Percentiles rank a stretch among this genome's conserved stretches.
phyloP scores from a whole-genome alignment of 768 basidiomycete species.

The Tylopilus vinaceipallidus region DNA sequence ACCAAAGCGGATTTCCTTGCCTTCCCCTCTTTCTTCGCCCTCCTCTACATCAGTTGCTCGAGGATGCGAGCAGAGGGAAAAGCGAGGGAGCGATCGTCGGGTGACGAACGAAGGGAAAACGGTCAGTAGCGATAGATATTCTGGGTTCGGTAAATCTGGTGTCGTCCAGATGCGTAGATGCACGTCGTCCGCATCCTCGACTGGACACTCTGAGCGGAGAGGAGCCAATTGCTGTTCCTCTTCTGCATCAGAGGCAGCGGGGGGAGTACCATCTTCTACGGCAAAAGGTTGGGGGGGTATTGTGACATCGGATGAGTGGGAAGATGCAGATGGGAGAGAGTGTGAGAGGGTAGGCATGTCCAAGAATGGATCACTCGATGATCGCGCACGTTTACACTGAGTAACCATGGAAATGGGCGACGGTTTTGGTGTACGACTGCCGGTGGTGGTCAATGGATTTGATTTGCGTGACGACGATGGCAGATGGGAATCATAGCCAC shows the following conservation, averaged over 20 bases:
- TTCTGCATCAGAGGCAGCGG: constrained; percentile 34
- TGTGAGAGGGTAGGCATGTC: constrained; percentile 64
- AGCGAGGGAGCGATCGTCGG: constrained; percentile 67
- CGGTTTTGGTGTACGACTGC: constrained; percentile 32
- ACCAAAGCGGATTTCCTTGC: constrained; percentile 64
- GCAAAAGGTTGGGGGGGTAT: constrained; percentile 32
- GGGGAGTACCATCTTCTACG: constrained; percentile 40
- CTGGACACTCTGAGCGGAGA: constrained; percentile 32
- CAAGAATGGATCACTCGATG: constrained; percentile 77
- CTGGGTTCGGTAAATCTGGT: constrained; percentile 76
- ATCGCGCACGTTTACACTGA: constrained; percentile 62
- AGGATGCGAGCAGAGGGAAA: constrained; percentile 42
- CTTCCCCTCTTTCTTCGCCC: constrained; percentile 54
- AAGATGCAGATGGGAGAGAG: constrained; percentile 53
- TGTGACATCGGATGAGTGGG: constrained; percentile 40
- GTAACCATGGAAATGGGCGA: constrained; percentile 42
- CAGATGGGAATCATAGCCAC: constrained; percentile 35
- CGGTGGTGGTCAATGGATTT: constrained; percentile 44
- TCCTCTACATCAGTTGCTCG: constrained; percentile 65
- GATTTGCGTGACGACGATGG: constrained; percentile 50
- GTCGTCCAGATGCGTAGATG: constrained; percentile 78
- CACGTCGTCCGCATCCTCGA: constrained; percentile 40
- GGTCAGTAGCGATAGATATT: constrained; percentile 62
- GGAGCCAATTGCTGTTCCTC: constrained; percentile 36
- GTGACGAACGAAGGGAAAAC: constrained; percentile 80